These are phyloP conservation scores for Colletotrichum brevisporum DNA, from an alignment of 2,329 filamentous ascomycete genomes.

Conservation along the genomic window DNA sequence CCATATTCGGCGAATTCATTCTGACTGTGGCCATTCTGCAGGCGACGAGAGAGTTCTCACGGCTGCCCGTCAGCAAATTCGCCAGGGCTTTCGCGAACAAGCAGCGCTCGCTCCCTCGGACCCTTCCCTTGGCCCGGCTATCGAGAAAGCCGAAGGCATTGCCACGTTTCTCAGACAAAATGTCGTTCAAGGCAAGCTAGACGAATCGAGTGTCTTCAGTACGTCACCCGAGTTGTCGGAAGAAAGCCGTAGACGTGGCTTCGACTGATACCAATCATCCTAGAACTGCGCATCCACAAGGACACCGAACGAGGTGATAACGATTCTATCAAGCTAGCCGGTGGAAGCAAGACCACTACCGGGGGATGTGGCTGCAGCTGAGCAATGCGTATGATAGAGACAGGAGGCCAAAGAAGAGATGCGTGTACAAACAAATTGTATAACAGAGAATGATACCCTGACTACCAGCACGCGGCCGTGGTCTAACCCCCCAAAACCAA, in stretches of 20 bases:
- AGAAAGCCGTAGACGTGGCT: neutral
- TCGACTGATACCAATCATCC: slow-evolving; percentile 4
- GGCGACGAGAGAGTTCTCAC: slow-evolving; percentile 78
- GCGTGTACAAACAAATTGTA: slow-evolving; percentile 23
- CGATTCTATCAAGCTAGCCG: slow-evolving; percentile 82
- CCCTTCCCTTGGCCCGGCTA: slow-evolving; percentile 72
- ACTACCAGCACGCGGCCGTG: slow-evolving; percentile 10
- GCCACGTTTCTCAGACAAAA: slow-evolving; percentile 85
- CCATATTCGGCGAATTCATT: neutral
- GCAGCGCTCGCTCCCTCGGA: slow-evolving; percentile 70
- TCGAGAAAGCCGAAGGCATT: slow-evolving; percentile 86
- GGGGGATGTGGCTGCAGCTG: slow-evolving; percentile 51
- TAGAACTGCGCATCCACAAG: slow-evolving; percentile 90
- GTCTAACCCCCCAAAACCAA: neutral
- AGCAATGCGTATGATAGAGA: slow-evolving; percentile 44
- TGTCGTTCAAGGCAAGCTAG: slow-evolving; percentile 83
- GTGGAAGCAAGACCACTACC: slow-evolving; percentile 46
- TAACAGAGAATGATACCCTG: slow-evolving; percentile 40
- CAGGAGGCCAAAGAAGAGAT: neutral
- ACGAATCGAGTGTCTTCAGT: slow-evolving; percentile 72
- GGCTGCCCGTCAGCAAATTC: slow-evolving; percentile 81
- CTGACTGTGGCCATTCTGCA: slow-evolving; percentile 52
- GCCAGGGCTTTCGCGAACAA: slow-evolving; percentile 80
- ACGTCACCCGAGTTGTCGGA: slow-evolving; percentile 51
- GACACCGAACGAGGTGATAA: slow-evolving; percentile 95